phyloP scores from a whole-genome alignment of 2,329 filamentous ascomycete genomes.

The Fusarium subglutinans region DNA sequence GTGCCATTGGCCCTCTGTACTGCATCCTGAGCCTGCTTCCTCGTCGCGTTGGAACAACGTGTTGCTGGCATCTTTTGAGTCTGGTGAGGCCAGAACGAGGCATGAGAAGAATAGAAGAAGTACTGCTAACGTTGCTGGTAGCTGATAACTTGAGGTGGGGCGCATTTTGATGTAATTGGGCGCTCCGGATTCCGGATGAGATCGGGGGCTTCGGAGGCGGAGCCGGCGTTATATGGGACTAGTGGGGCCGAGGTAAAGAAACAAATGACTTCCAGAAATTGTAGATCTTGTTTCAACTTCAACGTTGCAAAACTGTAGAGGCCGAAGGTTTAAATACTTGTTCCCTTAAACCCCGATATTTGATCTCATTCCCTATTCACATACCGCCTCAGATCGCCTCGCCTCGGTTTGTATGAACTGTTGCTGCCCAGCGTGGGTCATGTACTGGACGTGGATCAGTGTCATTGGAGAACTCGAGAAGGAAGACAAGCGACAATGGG shows the following conservation, averaged over 20 bases:
- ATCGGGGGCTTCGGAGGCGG: constrained; percentile 21
- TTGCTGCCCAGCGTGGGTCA: constrained; percentile 43
- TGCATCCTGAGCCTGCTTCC: constrained; percentile 52
- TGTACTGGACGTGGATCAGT: constrained; percentile 42
- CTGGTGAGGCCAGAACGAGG: constrained; percentile 13
- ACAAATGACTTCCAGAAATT: background rate
- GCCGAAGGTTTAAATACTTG: background rate
- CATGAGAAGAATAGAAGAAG: constrained; percentile 16
- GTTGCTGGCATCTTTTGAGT: background rate
- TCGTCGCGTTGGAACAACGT: constrained; percentile 38
- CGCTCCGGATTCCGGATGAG: background rate
- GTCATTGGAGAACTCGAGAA: constrained; percentile 40
- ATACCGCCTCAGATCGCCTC: constrained; percentile 27
- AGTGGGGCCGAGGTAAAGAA: background rate
- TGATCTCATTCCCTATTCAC: background rate
- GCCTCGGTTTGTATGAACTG: constrained; percentile 29
- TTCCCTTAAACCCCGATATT: background rate
- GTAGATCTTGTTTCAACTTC: background rate
- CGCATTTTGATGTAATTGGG: constrained; percentile 22
- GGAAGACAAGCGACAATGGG: constrained; percentile 20
- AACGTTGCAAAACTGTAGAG: background rate
- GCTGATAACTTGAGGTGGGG: background rate
- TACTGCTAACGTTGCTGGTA: background rate
- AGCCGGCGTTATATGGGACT: constrained; percentile 28
- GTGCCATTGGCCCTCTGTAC: constrained; percentile 63